Evolutionary conservation across 2,329 filamentous ascomycete species (phyloP).

Genomic region (Alternaria metachromatica): DNA sequence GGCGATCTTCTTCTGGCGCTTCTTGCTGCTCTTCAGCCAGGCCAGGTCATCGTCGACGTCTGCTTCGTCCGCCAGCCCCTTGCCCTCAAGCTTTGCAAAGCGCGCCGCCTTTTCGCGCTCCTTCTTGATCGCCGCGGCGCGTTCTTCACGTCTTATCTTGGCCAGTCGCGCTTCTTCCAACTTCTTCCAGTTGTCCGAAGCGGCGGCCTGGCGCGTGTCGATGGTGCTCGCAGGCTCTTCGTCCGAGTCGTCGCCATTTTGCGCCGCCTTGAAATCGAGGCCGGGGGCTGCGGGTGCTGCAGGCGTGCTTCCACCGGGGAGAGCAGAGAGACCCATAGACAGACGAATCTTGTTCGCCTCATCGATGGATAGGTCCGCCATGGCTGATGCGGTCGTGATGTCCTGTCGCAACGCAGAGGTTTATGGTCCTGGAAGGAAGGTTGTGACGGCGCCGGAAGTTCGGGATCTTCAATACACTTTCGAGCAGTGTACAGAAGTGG

Average conservation of each 20-base stretch:
- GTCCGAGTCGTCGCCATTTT: slow-evolving; percentile 61
- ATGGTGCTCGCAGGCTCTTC: slow-evolving; percentile 82
- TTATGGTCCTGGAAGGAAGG: neutral
- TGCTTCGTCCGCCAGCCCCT: slow-evolving; percentile 80
- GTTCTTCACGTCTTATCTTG: slow-evolving; percentile 79
- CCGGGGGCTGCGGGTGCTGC: slow-evolving; percentile 63
- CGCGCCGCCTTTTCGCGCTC: slow-evolving; percentile 84
- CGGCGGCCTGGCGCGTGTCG: slow-evolving; percentile 76
- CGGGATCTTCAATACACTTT: neutral
- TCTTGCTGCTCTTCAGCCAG: slow-evolving; percentile 91
- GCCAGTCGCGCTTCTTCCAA: slow-evolving; percentile 72
- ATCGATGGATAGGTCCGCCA: slow-evolving; percentile 66
- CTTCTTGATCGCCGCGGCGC: slow-evolving; percentile 82
- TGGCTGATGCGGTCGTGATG: slow-evolving; percentile 18
- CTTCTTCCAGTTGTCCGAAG: slow-evolving; percentile 77
- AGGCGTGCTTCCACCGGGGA: slow-evolving; percentile 70
- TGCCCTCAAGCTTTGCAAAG: slow-evolving; percentile 77
- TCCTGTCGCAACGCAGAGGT: neutral
- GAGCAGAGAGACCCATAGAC: slow-evolving; percentile 86
- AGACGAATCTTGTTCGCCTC: slow-evolving; percentile 92
- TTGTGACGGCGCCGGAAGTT: neutral
- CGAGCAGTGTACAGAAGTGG: neutral
- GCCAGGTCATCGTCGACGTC: slow-evolving; percentile 76
- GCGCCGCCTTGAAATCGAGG: slow-evolving; percentile 62
- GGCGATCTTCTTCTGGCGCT: slow-evolving; percentile 89